phyloP scores from a whole-genome alignment of 352 stramenopile species.

The Globisporangium radiosum region DNA sequence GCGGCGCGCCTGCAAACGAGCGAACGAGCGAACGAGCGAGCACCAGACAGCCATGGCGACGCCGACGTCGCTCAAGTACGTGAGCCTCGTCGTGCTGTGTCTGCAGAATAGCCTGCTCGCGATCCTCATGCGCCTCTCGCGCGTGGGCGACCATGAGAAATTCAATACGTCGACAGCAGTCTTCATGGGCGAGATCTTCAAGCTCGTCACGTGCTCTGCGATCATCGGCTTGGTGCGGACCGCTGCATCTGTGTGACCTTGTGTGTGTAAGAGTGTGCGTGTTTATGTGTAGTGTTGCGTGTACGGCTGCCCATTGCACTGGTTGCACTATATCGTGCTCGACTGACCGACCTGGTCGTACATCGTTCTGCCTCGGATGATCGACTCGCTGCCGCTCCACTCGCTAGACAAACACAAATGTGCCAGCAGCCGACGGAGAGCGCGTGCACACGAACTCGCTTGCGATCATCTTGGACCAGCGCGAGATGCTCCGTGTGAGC shows the following conservation, averaged over 20 bases:
- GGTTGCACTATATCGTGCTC: neutral
- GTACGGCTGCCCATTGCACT: no score
- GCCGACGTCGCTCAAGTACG: slow-evolving; percentile 61
- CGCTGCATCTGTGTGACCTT: neutral
- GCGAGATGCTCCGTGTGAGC: slow-evolving; percentile 67
- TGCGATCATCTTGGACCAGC: slow-evolving; percentile 44
- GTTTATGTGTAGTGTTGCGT: no score
- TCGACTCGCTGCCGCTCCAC: neutral
- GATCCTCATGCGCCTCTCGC: slow-evolving; percentile 78
- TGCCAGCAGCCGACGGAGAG: neutral
- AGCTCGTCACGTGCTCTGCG: slow-evolving; percentile 40
- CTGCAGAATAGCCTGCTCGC: slow-evolving; percentile 74
- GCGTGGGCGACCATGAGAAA: slow-evolving; percentile 56
- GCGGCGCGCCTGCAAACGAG: no score
- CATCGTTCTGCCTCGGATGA: neutral
- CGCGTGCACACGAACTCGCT: slow-evolving; percentile 15
- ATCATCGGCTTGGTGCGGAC: slow-evolving; percentile 37
- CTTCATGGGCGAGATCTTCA: slow-evolving; percentile 66
- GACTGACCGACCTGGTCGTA: neutral
- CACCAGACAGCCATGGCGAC: slow-evolving; percentile 1
- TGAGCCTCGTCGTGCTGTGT: slow-evolving; percentile 70
- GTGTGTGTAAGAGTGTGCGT: neutral
- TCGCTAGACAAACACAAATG: neutral
- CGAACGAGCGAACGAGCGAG: no score
- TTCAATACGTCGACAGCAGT: slow-evolving; percentile 76